These are phyloP conservation scores for Boletales sp. DNA, from an alignment of 768 basidiomycete genomes.

Conservation along the genomic window DNA sequence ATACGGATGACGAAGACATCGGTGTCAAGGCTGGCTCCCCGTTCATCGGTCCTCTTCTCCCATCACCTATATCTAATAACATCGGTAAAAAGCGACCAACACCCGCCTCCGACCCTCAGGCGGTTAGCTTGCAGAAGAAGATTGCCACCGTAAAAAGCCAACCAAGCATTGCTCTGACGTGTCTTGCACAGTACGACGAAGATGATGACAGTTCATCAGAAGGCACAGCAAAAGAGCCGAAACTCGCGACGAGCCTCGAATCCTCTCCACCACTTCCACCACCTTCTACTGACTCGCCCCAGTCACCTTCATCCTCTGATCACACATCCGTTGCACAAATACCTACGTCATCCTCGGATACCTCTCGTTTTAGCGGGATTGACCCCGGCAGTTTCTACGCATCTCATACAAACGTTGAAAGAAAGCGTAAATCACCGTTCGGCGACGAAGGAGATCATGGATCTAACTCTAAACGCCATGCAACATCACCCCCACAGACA, in stretches of 20 bases:
- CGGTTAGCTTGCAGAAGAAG: constrained; percentile 48
- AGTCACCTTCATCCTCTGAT: constrained; percentile 29
- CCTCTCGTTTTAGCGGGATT: constrained; percentile 23
- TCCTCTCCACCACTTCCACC: constrained; percentile 30
- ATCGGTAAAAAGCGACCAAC: constrained; percentile 12
- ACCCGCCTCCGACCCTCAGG: constrained; percentile 46
- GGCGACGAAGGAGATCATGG: constrained; percentile 28
- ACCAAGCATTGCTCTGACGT: constrained; percentile 34
- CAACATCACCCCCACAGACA: constrained; percentile 18
- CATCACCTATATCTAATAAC: constrained; percentile 37
- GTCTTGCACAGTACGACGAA: constrained; percentile 41
- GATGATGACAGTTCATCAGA: constrained; percentile 31
- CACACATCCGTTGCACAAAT: constrained; percentile 19
- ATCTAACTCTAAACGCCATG: constrained; percentile 18
- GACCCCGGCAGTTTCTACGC: constrained; percentile 40
- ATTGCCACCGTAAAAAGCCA: constrained; percentile 38
- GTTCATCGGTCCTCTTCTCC: constrained; percentile 67
- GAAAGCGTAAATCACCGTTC: constrained; percentile 40
- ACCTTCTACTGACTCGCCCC: constrained; percentile 31
- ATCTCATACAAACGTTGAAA: constrained; percentile 22
- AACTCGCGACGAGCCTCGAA: constrained; percentile 17
- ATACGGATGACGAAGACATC: constrained; percentile 44
- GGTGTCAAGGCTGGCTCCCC: constrained; percentile 46
- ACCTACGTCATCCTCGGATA: constrained; percentile 19
- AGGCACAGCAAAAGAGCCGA: constrained; percentile 13